These are phyloP conservation scores for Oligophagozyma castellii DNA, from an alignment of 1,139 yeast species.

Conservation along the genomic window DNA sequence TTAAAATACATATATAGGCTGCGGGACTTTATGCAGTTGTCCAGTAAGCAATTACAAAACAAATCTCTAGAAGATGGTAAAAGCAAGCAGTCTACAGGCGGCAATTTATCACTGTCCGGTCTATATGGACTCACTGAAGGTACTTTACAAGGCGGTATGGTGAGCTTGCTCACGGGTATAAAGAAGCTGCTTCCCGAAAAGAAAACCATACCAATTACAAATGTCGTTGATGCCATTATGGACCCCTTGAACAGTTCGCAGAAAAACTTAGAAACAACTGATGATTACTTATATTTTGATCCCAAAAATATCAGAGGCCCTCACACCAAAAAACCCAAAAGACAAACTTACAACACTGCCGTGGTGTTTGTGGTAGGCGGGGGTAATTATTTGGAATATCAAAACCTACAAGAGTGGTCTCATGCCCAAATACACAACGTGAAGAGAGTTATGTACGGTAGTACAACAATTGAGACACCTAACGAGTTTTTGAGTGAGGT, in stretches of 20 bases:
- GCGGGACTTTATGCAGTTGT: slow-evolving; percentile 56
- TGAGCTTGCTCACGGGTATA: slow-evolving; percentile 76
- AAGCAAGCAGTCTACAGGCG: slow-evolving; percentile 10
- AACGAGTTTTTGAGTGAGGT: slow-evolving; percentile 63
- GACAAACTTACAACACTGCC: slow-evolving; percentile 69
- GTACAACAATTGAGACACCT: slow-evolving; percentile 73
- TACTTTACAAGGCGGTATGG: slow-evolving; percentile 60
- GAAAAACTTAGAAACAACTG: slow-evolving; percentile 55
- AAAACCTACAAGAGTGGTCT: slow-evolving; percentile 87
- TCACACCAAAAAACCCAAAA: slow-evolving; percentile 75
- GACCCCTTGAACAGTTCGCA: slow-evolving; percentile 59
- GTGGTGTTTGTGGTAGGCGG: slow-evolving; percentile 93
- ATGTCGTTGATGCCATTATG: slow-evolving; percentile 81
- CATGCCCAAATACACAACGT: slow-evolving; percentile 26
- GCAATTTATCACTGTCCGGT: slow-evolving; percentile 58
- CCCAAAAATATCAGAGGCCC: slow-evolving; percentile 81
- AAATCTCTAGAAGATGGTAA: slow-evolving; percentile 21
- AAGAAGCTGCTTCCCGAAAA: slow-evolving; percentile 80
- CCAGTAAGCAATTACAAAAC: slow-evolving; percentile 19
- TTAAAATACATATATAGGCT: slow-evolving; percentile 63
- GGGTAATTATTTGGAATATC: slow-evolving; percentile 88
- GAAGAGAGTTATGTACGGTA: slow-evolving; percentile 65
- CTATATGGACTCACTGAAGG: slow-evolving; percentile 79
- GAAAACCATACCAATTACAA: slow-evolving; percentile 78
- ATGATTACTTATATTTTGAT: slow-evolving; percentile 81